These are phyloP conservation scores for Centella asiatica DNA, from an alignment of 129 eudicot genomes.

Conservation along the genomic window DNA sequence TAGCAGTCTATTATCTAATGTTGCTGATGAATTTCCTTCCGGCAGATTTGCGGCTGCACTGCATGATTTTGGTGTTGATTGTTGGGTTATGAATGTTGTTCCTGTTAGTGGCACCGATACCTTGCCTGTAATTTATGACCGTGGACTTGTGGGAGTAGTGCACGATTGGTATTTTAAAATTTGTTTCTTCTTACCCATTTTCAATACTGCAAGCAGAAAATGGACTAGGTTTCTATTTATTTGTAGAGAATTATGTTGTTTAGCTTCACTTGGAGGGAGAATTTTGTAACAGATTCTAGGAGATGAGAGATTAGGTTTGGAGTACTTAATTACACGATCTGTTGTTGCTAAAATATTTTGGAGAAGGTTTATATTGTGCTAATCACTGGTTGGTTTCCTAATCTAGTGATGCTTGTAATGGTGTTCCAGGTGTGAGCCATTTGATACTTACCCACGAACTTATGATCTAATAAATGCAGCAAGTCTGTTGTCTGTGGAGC, in stretches of 20 bases:
- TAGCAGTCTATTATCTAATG: slow-evolving; percentile 3
- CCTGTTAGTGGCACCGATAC: slow-evolving; percentile 76
- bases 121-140: slow-evolving; percentile 71
- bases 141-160: slow-evolving; percentile 83
- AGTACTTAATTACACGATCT: too few relatives aligned
- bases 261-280: too few relatives aligned
- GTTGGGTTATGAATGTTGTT: slow-evolving; percentile 94
- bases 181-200: not conserved
- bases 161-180: slow-evolving; percentile 64
- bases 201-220: not conserved
- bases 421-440: slow-evolving; percentile 69
- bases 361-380: too few relatives aligned
- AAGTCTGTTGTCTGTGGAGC: slow-evolving; percentile 62
- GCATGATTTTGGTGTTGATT: slow-evolving; percentile 48
- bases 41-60: slow-evolving; percentile 82
- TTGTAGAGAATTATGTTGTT: too few relatives aligned
- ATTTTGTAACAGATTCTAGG: too few relatives aligned
- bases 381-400: not conserved
- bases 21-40: slow-evolving; percentile 2
- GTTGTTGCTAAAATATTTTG: too few relatives aligned
- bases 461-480: slow-evolving; percentile 69
- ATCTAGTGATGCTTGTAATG: slow-evolving; percentile 1
- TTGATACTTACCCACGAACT: slow-evolving; percentile 83
- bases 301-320: too few relatives aligned
- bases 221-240: too few relatives aligned